Conservation (phyloP, 140 eudicot species). For the Oenanthe javanica region DNA sequence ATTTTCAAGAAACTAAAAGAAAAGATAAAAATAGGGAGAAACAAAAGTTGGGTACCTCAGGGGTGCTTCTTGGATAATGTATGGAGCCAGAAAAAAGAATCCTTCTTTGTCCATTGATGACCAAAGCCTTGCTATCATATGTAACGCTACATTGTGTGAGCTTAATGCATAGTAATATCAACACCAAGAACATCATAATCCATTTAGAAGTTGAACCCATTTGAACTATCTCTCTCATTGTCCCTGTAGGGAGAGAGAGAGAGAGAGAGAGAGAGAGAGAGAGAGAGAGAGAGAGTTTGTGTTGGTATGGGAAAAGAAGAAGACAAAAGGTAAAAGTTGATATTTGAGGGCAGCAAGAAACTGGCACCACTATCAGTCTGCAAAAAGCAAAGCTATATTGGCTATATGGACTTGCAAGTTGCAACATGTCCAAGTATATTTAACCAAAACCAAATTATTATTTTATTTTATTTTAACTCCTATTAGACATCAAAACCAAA, state of each 20-base stretch:
- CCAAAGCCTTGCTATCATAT: conserved; percentile 63
- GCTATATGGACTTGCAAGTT: not conserved
- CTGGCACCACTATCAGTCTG: conserved; percentile 2
- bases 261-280: not conserved
- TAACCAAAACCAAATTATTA: too few species aligned
- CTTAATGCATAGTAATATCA: conserved; percentile 22
- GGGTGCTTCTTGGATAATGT: conserved; percentile 92
- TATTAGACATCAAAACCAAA: not conserved
- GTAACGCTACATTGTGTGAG: conserved; percentile 49
- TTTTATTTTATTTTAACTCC: too few species aligned
- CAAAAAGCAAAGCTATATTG: not conserved
- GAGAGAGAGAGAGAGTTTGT: not conserved
- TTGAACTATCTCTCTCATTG: conserved; percentile 11
- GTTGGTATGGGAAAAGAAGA: not conserved
- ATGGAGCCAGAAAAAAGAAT: conserved; percentile 85
- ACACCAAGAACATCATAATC: conserved; percentile 22
- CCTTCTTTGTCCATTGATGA: conserved; percentile 72
- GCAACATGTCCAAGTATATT: not conserved
- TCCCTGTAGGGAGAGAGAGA: not conserved
- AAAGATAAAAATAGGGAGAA: conserved; percentile 6
- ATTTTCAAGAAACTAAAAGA: not conserved
- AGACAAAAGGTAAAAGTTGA: not conserved
- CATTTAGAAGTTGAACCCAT: conserved; percentile 54
- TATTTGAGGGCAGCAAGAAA: conserved; percentile 8
- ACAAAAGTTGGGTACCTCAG: conserved; percentile 42